phyloP scores from a whole-genome alignment of 208 protist genomes.

The Leishmania aethiopica region DNA sequence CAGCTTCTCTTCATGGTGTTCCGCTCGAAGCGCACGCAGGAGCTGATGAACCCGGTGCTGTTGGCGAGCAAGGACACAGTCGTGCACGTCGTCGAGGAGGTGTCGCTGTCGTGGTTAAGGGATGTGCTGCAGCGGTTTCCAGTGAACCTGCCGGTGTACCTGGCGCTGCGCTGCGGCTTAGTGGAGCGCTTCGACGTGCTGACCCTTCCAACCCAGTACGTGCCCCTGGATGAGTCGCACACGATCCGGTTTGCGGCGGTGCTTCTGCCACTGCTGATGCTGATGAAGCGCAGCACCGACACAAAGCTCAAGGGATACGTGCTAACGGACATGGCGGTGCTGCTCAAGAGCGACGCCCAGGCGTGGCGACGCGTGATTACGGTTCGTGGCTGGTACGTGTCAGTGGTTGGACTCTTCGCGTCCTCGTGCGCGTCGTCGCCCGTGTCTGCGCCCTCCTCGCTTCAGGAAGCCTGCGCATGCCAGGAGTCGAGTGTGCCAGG shows the following conservation, averaged over 20 bases:
- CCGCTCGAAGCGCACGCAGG: conserved; percentile 73
- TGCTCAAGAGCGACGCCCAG: conserved; percentile 59
- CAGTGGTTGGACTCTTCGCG: conserved; percentile 54
- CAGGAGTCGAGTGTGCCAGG: background rate
- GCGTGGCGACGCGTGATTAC: conserved; percentile 66
- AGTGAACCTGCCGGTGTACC: conserved; percentile 53
- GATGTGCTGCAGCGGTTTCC: conserved; percentile 42
- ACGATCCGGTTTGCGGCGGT: conserved; percentile 56
- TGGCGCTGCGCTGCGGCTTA: conserved; percentile 63
- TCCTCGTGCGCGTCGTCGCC: conserved; percentile 1
- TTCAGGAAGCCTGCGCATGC: background rate
- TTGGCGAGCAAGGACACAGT: conserved; percentile 46
- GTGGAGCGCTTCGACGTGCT: conserved; percentile 66
- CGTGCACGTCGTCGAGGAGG: conserved; percentile 61
- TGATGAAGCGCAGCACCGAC: conserved; percentile 56
- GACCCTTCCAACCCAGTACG: conserved; percentile 36
- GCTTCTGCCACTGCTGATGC: conserved; percentile 55
- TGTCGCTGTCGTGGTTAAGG: conserved; percentile 78
- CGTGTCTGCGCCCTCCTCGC: background rate
- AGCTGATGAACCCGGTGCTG: conserved; percentile 77
- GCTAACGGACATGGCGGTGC: conserved; percentile 53
- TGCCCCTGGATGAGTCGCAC: conserved; percentile 32
- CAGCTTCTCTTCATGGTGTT: conserved; percentile 66
- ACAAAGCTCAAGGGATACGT: conserved; percentile 45
- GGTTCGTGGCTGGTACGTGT: conserved; percentile 71